These are phyloP conservation scores for Fusarium humuli DNA, from an alignment of 2,329 filamentous ascomycete genomes.

Conservation along the genomic window DNA sequence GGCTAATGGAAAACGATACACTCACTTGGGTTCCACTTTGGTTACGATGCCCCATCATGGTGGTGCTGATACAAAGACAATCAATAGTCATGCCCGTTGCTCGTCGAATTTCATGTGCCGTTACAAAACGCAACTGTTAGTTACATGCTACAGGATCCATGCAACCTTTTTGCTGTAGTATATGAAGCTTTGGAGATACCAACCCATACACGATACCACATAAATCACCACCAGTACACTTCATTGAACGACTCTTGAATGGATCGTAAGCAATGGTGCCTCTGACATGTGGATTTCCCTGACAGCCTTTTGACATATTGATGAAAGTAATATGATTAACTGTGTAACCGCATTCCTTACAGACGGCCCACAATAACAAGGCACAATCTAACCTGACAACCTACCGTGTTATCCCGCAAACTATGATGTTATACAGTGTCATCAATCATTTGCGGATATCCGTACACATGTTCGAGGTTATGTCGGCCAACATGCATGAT, in stretches of 20 bases:
- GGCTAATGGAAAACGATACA: background rate
- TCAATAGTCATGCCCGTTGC: background rate
- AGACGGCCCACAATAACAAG: background rate
- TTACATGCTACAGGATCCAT: background rate
- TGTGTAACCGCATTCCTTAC: background rate
- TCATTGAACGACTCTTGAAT: background rate
- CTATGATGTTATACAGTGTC: constrained; percentile 2
- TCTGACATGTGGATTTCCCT: background rate
- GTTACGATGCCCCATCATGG: background rate
- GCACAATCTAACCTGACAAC: background rate
- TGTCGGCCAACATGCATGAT: background rate
- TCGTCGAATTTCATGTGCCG: background rate
- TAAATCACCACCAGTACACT: background rate
- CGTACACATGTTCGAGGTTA: background rate
- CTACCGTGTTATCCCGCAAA: background rate
- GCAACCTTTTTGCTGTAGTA: background rate
- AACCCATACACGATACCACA: background rate
- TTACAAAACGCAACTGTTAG: background rate
- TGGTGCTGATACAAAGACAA: background rate
- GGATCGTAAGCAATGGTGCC: background rate
- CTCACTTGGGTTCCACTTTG: background rate
- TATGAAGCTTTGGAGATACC: background rate
- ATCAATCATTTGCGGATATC: background rate
- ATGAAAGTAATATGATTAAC: background rate
- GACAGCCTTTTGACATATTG: background rate